Percentiles rank a stretch among this genome's conserved stretches.
phyloP scores from a whole-genome alignment of 495 filamentous ascomycete genomes.

The Annulohypoxylon moriforme region DNA sequence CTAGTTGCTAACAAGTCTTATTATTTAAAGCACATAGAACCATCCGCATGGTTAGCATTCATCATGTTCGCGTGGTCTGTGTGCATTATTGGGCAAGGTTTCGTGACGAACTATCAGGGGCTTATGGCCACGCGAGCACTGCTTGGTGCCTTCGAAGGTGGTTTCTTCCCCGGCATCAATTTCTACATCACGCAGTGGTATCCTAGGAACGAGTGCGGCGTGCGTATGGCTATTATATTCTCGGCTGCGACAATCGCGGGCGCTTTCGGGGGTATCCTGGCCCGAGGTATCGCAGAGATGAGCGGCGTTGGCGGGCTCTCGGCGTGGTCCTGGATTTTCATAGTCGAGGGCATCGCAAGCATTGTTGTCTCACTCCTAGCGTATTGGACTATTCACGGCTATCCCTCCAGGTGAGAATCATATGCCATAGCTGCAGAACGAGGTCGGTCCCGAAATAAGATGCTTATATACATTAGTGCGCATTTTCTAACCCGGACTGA shows the following conservation, averaged over 20 bases:
- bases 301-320: constrained; percentile 63
- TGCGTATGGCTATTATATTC: constrained; percentile 68
- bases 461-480: constrained; percentile 43
- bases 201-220: constrained; percentile 48
- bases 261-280: constrained; percentile 76
- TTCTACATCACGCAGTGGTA: constrained; percentile 88
- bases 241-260: constrained; percentile 68
- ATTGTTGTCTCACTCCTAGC: constrained; percentile 59
- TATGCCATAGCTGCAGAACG: background rate
- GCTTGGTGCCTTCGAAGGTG: constrained; percentile 73
- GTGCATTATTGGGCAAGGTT: constrained; percentile 66
- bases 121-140: constrained; percentile 69
- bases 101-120: constrained; percentile 63
- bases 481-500: constrained; percentile 65
- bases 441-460: background rate
- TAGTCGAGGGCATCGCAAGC: constrained; percentile 67
- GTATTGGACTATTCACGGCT: constrained; percentile 68
- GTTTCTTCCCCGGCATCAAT: constrained; percentile 73
- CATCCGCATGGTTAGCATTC: constrained; percentile 69
- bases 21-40: constrained; percentile 60
- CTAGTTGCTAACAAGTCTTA: background rate
- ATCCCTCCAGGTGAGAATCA: constrained; percentile 60
- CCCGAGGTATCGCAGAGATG: constrained; percentile 72
- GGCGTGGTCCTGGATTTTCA: constrained; percentile 64
- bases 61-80: constrained; percentile 70